phyloP scores from a whole-genome alignment of 2,329 filamentous ascomycete genomes.

The Daldinia sp. region DNA sequence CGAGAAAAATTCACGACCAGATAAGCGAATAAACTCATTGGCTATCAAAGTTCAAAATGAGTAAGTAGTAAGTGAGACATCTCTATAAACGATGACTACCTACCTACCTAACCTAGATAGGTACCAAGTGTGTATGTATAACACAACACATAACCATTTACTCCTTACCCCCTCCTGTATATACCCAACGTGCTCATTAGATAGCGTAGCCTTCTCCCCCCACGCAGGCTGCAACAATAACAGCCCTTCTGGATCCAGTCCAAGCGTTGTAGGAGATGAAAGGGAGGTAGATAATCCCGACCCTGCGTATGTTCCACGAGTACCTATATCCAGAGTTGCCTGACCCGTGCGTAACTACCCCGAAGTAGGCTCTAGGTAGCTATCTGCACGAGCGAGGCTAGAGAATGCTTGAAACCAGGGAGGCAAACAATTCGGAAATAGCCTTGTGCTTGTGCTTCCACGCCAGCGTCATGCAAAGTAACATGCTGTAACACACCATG shows the following conservation, averaged over 20 bases:
- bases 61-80: neutral
- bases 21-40: neutral
- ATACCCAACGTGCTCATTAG: neutral
- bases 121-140: neutral
- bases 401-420: slow-evolving; percentile 3
- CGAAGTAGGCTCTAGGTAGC: neutral
- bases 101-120: too few relatives aligned
- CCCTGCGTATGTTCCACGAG: slow-evolving; percentile 10
- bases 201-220: neutral
- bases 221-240: neutral
- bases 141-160: neutral
- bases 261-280: neutral
- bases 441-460: slow-evolving; percentile 11
- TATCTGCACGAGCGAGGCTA: slow-evolving; percentile 11
- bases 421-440: slow-evolving; percentile 13
- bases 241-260: neutral
- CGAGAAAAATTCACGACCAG: neutral
- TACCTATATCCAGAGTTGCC: neutral
- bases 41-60: neutral
- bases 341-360: neutral
- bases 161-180: neutral
- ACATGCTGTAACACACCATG: slow-evolving; percentile 2
- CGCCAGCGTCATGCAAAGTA: neutral
- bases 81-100: neutral
- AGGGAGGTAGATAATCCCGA: neutral